Evolutionary conservation across 768 basidiomycete genomes (phyloP), one percentile per base, ranked within the genome.

Genomic region (Hydnum rufescens): DNA sequence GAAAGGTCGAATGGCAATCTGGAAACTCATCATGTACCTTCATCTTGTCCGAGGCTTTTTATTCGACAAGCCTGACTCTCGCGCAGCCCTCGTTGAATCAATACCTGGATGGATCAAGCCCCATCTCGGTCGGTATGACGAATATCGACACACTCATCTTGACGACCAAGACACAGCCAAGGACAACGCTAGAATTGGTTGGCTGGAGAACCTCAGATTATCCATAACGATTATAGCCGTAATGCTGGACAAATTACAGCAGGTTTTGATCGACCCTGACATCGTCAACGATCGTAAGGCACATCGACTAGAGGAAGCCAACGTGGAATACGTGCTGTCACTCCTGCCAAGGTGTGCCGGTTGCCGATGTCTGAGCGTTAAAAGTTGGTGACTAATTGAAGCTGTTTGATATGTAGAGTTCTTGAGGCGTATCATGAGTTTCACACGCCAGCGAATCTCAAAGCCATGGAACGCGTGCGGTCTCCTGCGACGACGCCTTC

Each of bases 31-130:
- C 59, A 82, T 95, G 77, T 86, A 90, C 61, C 71, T 92, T 32
- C 89, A 93, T 60, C 77, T 96, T 54, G 85, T 89, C 25, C 83
- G 85, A 60, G 78, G 83, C 22, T 83, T 85, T 65, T 64, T 92
- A 48, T 93, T 96, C 62, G 85, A 90, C 60, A 77, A 82, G 54
- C 67, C 81, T 0, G 73, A 84, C 51, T 80, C 83, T 13, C 77
- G 93, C 28, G 72, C 80, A 1, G 66, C 83, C 3, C 70, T 97
- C 2, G 79, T 93, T 4, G 90, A 95, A 57, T 77, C 81, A 19
- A 77, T 96, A 26, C 79, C 90, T 5, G 75, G 81, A 22, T 96
- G 92, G 90, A 81, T 97, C 58, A 93, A 90, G 62, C 88, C 92
- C 1, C 80, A 92, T 63, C 86, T 97, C 60, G 92, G 92, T 25